Base-by-base conservation (phyloP, 2,329 filamentous ascomycete genomes). In the Trichoderma semiorbis region DNA sequence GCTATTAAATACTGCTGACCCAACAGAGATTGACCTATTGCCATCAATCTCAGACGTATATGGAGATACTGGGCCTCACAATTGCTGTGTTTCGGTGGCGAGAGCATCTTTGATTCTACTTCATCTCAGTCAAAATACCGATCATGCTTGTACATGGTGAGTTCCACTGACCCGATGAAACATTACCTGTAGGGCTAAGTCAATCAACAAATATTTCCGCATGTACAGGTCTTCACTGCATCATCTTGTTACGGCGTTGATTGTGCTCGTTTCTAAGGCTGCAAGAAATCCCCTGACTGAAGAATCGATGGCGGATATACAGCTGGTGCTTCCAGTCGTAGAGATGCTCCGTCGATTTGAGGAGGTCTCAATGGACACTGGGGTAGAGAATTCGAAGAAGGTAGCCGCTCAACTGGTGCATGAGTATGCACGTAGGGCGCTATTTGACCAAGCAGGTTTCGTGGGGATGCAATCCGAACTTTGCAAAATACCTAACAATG, bases 391-490 rank as follows among this genome's bases (percentile, higher is more conserved):
- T 30, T 24, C 64, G 16, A 67, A 57, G 21, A 67, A 50, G 5
- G 26, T 67, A n/a, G 64, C 47, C 39, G 50, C 64, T 39, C 64
- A 67, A 21, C 47, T 67, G 10, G 64, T 67, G 30, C 64, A 67
- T 57, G 64, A 67, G 16, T 67, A 67, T 28, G 64, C 64, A 7
- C 64, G 47, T 5, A 32, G 28, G 28, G 64, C 64, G 47, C 24
- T 67, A 3, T 67, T 67, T 39, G 47, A 57, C 14, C 47, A 53
- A n/a, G 34, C 63, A n/a, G 18, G 14, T 1, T 12, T 32, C 11
- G 30, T 16, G n/a, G 14, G 30, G 0, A 14, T 26, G 24, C 26
- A 32, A 39, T 39, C 18, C 4, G 47, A 57, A 11, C 7, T 5
- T 16, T 26, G 47, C 8, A 26, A 26, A 24, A 24, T 53, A 24